Evolutionary conservation across 1,284 basidiomycete species (phyloP).

Genomic region (Moesziomyces aphidis): DNA sequence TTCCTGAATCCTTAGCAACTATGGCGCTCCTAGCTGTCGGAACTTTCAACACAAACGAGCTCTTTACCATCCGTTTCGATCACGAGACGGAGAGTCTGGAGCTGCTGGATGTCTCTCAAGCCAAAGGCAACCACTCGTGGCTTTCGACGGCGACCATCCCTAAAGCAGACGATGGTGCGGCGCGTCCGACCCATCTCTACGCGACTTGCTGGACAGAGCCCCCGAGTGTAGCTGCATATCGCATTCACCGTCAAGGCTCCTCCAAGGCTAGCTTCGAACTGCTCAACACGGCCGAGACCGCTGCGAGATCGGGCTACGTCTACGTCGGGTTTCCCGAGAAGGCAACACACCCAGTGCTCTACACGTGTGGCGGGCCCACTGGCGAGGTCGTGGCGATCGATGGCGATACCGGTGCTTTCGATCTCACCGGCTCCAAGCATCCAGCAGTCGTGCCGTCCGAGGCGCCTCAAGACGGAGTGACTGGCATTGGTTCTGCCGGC

Average conservation of each 20-base stretch:
- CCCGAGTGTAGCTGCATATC: conserved; percentile 49
- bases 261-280: conserved; percentile 24
- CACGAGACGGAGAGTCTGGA: conserved; percentile 27
- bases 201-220: conserved; percentile 55
- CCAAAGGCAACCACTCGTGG: conserved; percentile 54
- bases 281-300: conserved; percentile 48
- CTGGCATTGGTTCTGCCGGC: conserved; percentile 31
- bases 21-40: conserved; percentile 48
- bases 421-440: conserved; percentile 27
- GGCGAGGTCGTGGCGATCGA: conserved; percentile 68
- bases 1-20: neutral
- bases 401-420: conserved; percentile 58
- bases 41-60: conserved; percentile 52
- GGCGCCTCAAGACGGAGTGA: conserved; percentile 14
- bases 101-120: conserved; percentile 31
- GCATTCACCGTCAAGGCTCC: conserved; percentile 15
- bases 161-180: neutral
- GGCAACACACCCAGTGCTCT: conserved; percentile 60
- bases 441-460: conserved; percentile 8
- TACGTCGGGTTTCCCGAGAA: conserved; percentile 33
- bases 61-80: conserved; percentile 45
- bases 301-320: conserved; percentile 50
- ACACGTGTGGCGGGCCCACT: conserved; percentile 68
- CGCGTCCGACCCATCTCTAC: conserved; percentile 31
- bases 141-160: conserved; percentile 39